Base-by-base conservation (phyloP, 2,329 filamentous ascomycete species). In the Periconia sp. region DNA sequence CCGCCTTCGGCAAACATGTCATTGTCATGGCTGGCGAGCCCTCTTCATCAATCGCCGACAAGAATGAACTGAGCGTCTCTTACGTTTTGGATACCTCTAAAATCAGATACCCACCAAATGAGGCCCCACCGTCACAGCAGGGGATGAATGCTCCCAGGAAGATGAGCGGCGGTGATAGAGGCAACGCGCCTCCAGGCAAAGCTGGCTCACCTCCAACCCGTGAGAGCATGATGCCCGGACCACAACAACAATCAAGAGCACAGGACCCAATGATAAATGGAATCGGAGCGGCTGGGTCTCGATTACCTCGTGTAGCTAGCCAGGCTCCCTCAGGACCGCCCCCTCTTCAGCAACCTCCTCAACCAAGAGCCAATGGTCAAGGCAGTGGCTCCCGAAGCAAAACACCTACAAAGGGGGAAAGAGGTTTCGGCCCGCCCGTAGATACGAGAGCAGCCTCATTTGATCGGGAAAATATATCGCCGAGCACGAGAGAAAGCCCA, bases 81-180 rank as follows among this genome's bases (percentile, higher is more conserved):
- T 99, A 97, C 69, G 82, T 96, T 52, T 78, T 99, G 48, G 94
- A 99, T 69, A 99, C 94, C 7, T 86, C 84, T 34, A 99, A 99
- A 72, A 99, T 99, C 56, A 84, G 94, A 52, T 99, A 99, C 70
- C 94, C 94, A 4, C 69, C 74, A 1, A 92, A 89, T 56, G 92
- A 96, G 39, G 69, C 60, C 18, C 65, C 67, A 12, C 63, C 59
- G 24, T 48, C 57, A 6, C 62, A 59, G 43, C 64, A 63, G 36
- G 53, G 50, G 18, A 47, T 58, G 28, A 66, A 52, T 32, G 46
- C 58, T 1, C 76, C 73, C 50, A 71, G 65, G 63, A 79, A 69
- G 56, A 66, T 67, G 55, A 76, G 74, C 46, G 77, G 71, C 17
- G 75, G 73, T 29, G 77, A 79, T 15, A 74, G 71, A 48, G 69